Percentiles rank a stretch among this genome's conserved stretches.
These are phyloP conservation scores for Coemansia sp. DNA, from an alignment of 192 early-diverging fungal genomes.

Conservation along the genomic window DNA sequence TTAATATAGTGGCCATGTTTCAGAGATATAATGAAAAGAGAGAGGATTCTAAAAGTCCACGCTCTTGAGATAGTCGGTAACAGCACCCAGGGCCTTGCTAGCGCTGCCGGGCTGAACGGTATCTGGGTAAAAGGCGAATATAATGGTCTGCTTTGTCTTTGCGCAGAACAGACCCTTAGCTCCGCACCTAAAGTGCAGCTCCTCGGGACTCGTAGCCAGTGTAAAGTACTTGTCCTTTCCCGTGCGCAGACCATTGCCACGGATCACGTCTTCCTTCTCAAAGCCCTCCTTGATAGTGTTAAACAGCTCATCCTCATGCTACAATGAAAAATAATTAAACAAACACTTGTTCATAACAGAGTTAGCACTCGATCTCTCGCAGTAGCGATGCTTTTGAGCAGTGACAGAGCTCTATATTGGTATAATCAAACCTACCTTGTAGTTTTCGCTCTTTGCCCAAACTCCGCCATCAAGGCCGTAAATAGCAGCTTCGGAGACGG, in stretches of 20 bases:
- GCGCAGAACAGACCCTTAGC: conserved; percentile 60
- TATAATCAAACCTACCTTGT: conserved; percentile 26
- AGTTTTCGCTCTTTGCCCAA: conserved; percentile 76
- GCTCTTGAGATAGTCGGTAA: conserved; percentile 79
- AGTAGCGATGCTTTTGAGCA: background rate
- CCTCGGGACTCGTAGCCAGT: conserved; percentile 62
- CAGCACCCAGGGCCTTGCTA: conserved; percentile 71
- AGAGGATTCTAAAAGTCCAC: conserved; percentile 58
- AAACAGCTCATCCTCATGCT: conserved; percentile 13
- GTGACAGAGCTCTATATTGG: background rate
- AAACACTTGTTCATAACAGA: background rate
- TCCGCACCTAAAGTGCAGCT: conserved; percentile 31
- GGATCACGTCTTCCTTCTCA: conserved; percentile 58
- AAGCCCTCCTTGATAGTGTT: conserved; percentile 58
- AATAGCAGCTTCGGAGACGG: conserved; percentile 78
- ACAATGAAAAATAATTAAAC: background rate
- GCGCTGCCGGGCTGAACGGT: conserved; percentile 67
- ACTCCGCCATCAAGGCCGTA: conserved; percentile 73
- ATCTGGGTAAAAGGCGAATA: conserved; percentile 74
- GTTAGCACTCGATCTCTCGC: background rate
- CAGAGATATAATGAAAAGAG: background rate
- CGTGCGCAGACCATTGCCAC: conserved; percentile 68
- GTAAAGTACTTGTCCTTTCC: conserved; percentile 73
- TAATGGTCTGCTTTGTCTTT: conserved; percentile 80
- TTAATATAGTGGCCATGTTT: background rate